phyloP scores from a whole-genome alignment of 345 rosid genomes.

The Citrus inodora region DNA sequence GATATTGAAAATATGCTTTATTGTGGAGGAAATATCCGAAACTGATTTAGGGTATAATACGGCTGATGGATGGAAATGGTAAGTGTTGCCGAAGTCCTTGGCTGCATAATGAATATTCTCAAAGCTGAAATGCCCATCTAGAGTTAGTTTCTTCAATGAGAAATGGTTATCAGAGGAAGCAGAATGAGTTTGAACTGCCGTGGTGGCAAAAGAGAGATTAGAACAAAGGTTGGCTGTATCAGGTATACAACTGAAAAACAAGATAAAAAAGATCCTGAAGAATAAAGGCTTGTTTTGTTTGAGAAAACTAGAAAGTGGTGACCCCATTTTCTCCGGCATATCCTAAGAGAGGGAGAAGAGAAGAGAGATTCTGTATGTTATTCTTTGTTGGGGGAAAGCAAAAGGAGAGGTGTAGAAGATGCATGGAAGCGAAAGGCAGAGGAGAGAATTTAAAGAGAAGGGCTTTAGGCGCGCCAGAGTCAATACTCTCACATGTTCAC shows the following conservation, averaged over 20 bases:
- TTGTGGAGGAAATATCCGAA: constrained; percentile 63
- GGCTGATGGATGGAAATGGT: constrained; percentile 63
- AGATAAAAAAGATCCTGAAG: constrained; percentile 44
- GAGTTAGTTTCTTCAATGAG: constrained; percentile 39
- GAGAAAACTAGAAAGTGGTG: constrained; percentile 34
- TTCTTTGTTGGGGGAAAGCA: constrained; percentile 18
- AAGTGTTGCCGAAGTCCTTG: constrained; percentile 78
- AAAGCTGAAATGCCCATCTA: constrained; percentile 64
- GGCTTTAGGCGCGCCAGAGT: constrained; percentile 49
- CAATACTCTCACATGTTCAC: constrained; percentile 21
- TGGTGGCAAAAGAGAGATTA: constrained; percentile 32
- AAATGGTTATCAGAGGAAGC: constrained; percentile 27
- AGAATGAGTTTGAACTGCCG: constrained; percentile 24
- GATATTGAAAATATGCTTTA: constrained; percentile 50
- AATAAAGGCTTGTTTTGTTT: constrained; percentile 41
- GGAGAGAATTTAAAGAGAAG: constrained; percentile 66
- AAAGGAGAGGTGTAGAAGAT: constrained; percentile 37
- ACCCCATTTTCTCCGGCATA: constrained; percentile 42
- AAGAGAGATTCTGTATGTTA: constrained; percentile 12
- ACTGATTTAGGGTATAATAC: constrained; percentile 76
- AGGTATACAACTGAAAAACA: constrained; percentile 59
- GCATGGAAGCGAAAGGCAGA: constrained; percentile 36
- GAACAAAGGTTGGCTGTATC: constrained; percentile 47
- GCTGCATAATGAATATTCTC: constrained; percentile 61
- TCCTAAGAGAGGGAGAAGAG: constrained; percentile 8